Base-by-base conservation (phyloP, 306 rosid species). In the Quercus robur region DNA sequence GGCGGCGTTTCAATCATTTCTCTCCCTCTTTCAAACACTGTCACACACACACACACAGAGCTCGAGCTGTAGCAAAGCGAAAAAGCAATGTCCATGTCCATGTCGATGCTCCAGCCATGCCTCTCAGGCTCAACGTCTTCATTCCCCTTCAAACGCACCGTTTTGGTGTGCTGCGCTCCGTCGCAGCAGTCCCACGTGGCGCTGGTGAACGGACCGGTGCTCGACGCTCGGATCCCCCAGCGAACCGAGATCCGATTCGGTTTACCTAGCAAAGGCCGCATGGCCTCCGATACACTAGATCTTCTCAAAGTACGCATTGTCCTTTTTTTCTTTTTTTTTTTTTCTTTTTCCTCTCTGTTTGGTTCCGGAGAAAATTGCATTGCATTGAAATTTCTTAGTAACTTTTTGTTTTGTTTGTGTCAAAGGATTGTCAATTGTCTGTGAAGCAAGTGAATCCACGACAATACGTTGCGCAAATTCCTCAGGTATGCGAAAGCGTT, bases 381-480 rank as follows among this genome's bases (percentile, higher is more conserved):
- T 38, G 76, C 35, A 1, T 4, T 23, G 44, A 56, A 26, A n/a
- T 14, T 6, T 55, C 66, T 7, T 55, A 49, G 3, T 21, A 14
- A 5, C 46, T 1, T 63, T 18, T 18, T 63, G 25, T 49, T 75
- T 51, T 82, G 25, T 51, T 18, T 21, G 20, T 58, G 54, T 66
- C 44, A 46, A 49, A 90, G 90, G 88, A 94, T 66, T 93, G 99
- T 83, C 99, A 95, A 76, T 82, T 95, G 83, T 91, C 97, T 1
- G 97, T 95, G 69, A 93, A 93, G 81, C 97, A 91, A 61, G 94
- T 87, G 80, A 93, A 95, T 85, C 98, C 99, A 19, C 81, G 98
- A 3, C 98, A 93, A 15, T 95, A 95, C 64, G 96, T 95, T 9
- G 98, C 99, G 5, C 79, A 87, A 77, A 93, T 95, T 77, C 94